phyloP scores from a whole-genome alignment of 2,329 filamentous ascomycete genomes.

The Gaeumannomyces sp. region DNA sequence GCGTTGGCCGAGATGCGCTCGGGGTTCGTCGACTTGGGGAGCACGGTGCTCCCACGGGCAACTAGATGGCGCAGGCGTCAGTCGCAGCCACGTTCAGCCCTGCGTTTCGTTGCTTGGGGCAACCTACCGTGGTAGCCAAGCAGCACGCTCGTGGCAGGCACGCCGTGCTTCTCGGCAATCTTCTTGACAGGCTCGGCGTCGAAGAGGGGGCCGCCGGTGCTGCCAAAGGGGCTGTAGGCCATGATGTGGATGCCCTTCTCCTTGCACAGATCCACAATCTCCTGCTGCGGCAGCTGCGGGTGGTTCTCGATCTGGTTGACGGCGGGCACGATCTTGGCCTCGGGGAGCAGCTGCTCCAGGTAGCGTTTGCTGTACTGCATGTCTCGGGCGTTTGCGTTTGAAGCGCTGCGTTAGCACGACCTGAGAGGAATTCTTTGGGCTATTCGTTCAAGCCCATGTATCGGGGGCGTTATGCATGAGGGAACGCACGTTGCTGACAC shows the following conservation, averaged over 20 bases:
- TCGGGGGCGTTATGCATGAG: neutral
- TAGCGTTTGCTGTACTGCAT: constrained; percentile 48
- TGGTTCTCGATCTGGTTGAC: constrained; percentile 73
- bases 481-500: constrained; percentile 46
- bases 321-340: constrained; percentile 51
- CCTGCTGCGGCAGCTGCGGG: constrained; percentile 63
- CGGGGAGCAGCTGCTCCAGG: constrained; percentile 47
- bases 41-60: constrained; percentile 60
- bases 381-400: neutral
- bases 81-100: constrained; percentile 4
- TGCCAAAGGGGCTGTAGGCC: constrained; percentile 63
- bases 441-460: neutral
- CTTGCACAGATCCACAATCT: constrained; percentile 63
- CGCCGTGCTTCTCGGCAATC: constrained; percentile 57
- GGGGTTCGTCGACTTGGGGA: constrained; percentile 66
- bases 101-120: neutral
- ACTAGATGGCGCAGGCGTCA: constrained; percentile 37
- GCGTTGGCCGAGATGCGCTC: constrained; percentile 65
- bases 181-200: constrained; percentile 56
- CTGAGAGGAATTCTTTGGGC: neutral
- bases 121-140: constrained; percentile 65
- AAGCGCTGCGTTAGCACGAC: neutral
- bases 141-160: constrained; percentile 56
- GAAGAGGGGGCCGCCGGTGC: constrained; percentile 58
- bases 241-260: constrained; percentile 65